Evolutionary conservation across 495 filamentous ascomycete species (phyloP), one percentile per base, ranked within the genome.

Genomic region (Penicillium crystallinum): DNA sequence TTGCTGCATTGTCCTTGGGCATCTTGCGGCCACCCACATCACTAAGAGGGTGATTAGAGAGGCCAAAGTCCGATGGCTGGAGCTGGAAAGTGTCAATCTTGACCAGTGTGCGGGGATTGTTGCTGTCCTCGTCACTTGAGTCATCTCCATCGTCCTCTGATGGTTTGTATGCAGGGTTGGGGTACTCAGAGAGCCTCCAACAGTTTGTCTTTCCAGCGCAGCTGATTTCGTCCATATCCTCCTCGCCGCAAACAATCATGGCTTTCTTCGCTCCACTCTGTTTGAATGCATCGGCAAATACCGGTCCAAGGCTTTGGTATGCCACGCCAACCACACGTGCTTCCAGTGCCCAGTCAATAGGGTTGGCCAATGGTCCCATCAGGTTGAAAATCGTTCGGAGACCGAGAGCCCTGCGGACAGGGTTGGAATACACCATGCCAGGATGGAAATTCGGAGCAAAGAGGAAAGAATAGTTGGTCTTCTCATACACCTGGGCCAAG

Each of bases 361-460:
- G 95, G 66, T 97, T 97, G 18, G 90, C 84, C 12, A 99, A 77
- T 2, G 95, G 95, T 2, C 95, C 93, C 46, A 97, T 80, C 0
- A 97, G 77, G 70, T 98, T 97, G 82, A 97, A 98, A 59, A 98
- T 91, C 1, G 93, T 97, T 38, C 92, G 82, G 70, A 91, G 88
- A 44, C 90, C 90, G 9, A 99, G 81, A 63, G 88, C 83, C 52
- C 81, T 85, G 18, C 95, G 86, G 51, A 96, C 85, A 6, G 83
- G 77, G 11, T 90, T 90, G 18, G 92, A 90, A 64, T 90, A 80
- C 58, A 80, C 81, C 88, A 97, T 96, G 34, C 88, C 91, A 0
- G 89, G 89, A 72, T 99, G 95, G 78, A 97, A 99, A 56, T 91
- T 86, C 23, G 91, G 95, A 0, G 95, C 95, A 66, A 93, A 99